These are phyloP conservation scores for Backusella luteola DNA, from an alignment of 192 early-diverging fungal genomes.

Conservation along the genomic window DNA sequence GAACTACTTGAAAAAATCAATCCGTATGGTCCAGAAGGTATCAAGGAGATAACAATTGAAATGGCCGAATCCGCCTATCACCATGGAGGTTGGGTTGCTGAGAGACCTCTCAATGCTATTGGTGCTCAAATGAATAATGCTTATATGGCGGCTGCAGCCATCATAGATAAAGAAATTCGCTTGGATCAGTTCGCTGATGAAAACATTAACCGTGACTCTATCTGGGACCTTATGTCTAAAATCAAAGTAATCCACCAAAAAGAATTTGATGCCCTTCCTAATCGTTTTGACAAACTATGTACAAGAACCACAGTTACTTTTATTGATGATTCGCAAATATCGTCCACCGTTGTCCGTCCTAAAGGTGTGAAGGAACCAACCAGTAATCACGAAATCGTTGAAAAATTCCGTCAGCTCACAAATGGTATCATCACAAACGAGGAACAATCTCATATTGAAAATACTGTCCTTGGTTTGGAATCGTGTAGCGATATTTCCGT, in stretches of 20 bases:
- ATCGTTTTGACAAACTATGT: slow-evolving; percentile 5
- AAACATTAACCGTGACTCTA: slow-evolving; percentile 10
- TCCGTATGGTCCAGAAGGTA: background rate
- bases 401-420: slow-evolving; percentile 11
- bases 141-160: slow-evolving; percentile 15
- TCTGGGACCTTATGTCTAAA: slow-evolving; percentile 13
- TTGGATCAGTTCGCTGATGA: slow-evolving; percentile 6
- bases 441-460: background rate
- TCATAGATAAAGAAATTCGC: slow-evolving; percentile 8
- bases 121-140: slow-evolving; percentile 22
- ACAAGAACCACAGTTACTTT: background rate
- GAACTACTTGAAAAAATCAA: slow-evolving; percentile 6
- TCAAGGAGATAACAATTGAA: slow-evolving; percentile 12
- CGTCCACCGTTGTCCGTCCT: slow-evolving; percentile 13
- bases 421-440: background rate
- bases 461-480: background rate
- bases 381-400: slow-evolving; percentile 8
- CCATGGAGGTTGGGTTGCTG: slow-evolving; percentile 18
- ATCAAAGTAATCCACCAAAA: slow-evolving; percentile 9
- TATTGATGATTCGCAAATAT: background rate
- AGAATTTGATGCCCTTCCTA: slow-evolving; percentile 15
- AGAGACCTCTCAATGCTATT: slow-evolving; percentile 7
- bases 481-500: background rate
- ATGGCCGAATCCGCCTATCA: slow-evolving; percentile 7
- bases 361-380: slow-evolving; percentile 16